Percentiles rank a stretch among this genome's conserved stretches.
Conservation (phyloP, 768 basidiomycete species). For the Fomitopsis serialis region DNA sequence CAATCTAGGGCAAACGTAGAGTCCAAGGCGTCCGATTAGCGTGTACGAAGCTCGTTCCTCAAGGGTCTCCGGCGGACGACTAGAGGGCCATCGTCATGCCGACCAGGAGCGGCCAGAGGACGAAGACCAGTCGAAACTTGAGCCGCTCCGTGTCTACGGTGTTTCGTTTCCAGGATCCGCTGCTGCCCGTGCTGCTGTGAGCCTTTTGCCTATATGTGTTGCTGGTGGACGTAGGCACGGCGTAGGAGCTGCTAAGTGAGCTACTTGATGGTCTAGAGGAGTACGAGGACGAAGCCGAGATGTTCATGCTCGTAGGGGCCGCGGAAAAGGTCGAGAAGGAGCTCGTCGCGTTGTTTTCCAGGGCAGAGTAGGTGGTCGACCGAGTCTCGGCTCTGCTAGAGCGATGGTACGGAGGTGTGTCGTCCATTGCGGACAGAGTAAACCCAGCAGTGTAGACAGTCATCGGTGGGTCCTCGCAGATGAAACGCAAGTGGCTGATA, state of each 20-base stretch:
- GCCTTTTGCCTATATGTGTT: constrained; percentile 1
- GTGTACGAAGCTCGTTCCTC: no score
- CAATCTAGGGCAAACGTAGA: neutral
- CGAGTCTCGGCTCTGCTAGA: constrained; percentile 1
- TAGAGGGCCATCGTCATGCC: constrained; percentile 52
- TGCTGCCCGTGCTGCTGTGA: constrained; percentile 2
- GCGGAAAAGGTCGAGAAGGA: neutral
- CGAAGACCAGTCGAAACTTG: constrained; percentile 43
- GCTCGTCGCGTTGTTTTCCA: neutral
- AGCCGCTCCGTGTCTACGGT: constrained; percentile 19
- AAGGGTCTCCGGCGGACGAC: constrained; percentile 1
- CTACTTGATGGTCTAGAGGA: neutral
- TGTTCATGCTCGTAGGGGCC: neutral
- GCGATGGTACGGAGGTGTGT: constrained; percentile 6
- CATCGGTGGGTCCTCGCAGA: constrained; percentile 18
- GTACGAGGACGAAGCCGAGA: neutral
- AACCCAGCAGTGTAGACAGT: constrained; percentile 51
- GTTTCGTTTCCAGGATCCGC: constrained; percentile 4
- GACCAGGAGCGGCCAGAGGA: constrained; percentile 52
- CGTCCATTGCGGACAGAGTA: constrained; percentile 25
- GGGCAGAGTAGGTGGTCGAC: neutral
- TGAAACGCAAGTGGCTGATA: constrained; percentile 29
- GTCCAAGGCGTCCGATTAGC: no score
- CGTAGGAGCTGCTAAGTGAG: neutral
- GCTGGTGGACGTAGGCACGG: neutral